Evolutionary conservation across 1,284 basidiomycete species (phyloP), one percentile per base, ranked within the genome.

Genomic region (Cutaneotrichosporon sp.): DNA sequence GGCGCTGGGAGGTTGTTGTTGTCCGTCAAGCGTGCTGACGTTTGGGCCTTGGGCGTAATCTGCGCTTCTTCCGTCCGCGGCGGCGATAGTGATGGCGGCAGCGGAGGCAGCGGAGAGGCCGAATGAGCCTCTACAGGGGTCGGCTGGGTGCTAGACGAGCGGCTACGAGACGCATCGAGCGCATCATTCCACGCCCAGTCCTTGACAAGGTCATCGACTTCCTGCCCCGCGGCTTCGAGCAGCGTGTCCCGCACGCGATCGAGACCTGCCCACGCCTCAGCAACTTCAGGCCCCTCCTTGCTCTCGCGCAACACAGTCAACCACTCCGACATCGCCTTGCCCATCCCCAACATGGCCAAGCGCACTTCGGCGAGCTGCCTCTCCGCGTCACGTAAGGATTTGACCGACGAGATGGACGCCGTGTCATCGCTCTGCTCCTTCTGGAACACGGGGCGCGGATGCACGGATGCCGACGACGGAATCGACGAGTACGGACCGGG

Each of bases 121-220:
- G 26, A 26, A 4, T 6, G 11, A 22, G 57, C 42, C n/a, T 38
- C 36, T 7, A 50, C 11, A 18, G 60, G 61, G 5, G 58, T 65
- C 9, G 58, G 52, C n/a, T 42, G 58, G 0, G 51, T 21, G 1
- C 57, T 49, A 4, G 66, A 57, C 14, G 58, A 34, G 1, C 55
- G 56, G 21, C 55, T 51, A 9, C 65, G 67, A 3, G 74, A 69
- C 7, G 72, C 68, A 61, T 75, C 72, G 14, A 79, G 65, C 6
- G 73, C 73, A 21, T 79, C 76, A 51, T 76, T 72, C 78, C 78
- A 80, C 18, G 72, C 76, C 78, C 78, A 80, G 60, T 75, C 72
- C 58, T 64, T 68, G 6, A 77, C 78, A 21, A 80, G 66, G 18
- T 75, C 72, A 14, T 77, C 78, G 21, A 74, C 70, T 14, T 78